phyloP scores from a whole-genome alignment of 169 alveolate species.

The Cryptosporidium sp. region DNA sequence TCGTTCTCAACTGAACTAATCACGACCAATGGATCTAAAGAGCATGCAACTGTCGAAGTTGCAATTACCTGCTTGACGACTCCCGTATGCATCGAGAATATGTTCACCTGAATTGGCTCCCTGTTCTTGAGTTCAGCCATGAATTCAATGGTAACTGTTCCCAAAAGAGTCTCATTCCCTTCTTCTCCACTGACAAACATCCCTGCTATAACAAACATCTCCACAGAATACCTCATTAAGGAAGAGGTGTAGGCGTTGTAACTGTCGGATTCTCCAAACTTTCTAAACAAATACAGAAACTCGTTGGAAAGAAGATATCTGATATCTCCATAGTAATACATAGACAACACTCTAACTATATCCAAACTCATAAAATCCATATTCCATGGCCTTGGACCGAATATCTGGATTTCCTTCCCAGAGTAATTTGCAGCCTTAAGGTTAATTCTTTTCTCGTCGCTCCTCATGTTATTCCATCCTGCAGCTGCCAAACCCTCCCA shows the following conservation, averaged over 20 bases:
- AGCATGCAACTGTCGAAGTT: conserved; percentile 37
- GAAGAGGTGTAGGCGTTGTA: not conserved
- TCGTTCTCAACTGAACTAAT: conserved; percentile 8
- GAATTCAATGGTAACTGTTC: conserved; percentile 21
- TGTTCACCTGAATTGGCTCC: not conserved
- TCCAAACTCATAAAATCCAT: conserved; percentile 49
- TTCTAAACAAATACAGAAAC: conserved; percentile 15
- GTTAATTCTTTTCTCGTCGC: not conserved
- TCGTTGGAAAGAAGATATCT: conserved; percentile 22
- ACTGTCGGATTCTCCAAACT: not conserved
- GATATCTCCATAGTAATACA: not conserved
- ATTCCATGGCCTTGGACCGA: conserved; percentile 76
- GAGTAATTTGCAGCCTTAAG: conserved; percentile 22
- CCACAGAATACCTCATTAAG: conserved; percentile 33
- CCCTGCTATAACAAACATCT: conserved; percentile 57
- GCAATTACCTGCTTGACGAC: conserved; percentile 15
- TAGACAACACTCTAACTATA: conserved; percentile 5
- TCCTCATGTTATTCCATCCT: conserved; percentile 43
- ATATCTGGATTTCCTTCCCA: conserved; percentile 28
- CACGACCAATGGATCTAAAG: conserved; percentile 25
- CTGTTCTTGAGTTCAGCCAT: not conserved
- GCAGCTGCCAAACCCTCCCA: conserved; percentile 31
- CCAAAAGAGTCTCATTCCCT: conserved; percentile 20
- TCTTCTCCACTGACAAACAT: conserved; percentile 28
- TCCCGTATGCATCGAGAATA: conserved; percentile 39